These are phyloP conservation scores for Trichothecium sympodiale DNA, from an alignment of 2,329 filamentous ascomycete species.

Conservation along the genomic window DNA sequence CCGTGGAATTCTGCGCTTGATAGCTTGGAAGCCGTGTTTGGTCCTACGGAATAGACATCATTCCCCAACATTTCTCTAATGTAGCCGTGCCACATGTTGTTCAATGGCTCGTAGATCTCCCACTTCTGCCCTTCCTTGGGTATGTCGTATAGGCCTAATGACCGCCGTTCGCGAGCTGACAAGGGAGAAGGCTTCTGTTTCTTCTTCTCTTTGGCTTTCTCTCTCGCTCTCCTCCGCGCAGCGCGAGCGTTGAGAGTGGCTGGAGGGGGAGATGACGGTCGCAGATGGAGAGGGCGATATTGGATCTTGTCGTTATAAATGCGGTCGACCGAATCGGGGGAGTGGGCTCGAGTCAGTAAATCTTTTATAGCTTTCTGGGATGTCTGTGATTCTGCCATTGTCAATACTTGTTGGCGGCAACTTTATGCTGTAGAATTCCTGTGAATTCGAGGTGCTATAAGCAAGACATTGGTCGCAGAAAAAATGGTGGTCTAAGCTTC, in stretches of 20 bases:
- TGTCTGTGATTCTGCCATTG: neutral
- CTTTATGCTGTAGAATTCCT: neutral
- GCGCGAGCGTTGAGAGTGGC: constrained; percentile 43
- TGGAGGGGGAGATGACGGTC: constrained; percentile 59
- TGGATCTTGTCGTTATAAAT: constrained; percentile 78
- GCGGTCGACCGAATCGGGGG: constrained; percentile 55
- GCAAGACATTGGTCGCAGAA: neutral
- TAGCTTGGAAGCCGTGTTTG: constrained; percentile 59
- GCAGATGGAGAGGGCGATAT: constrained; percentile 69
- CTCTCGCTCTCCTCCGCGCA: constrained; percentile 38
- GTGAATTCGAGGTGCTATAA: neutral
- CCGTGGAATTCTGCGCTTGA: constrained; percentile 86
- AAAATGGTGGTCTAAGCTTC: neutral
- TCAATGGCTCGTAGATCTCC: constrained; percentile 64
- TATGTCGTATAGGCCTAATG: constrained; percentile 62
- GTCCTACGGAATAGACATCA: constrained; percentile 43
- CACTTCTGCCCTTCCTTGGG: constrained; percentile 54
- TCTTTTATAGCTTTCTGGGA: constrained; percentile 38
- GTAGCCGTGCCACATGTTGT: constrained; percentile 74
- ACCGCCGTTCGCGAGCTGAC: constrained; percentile 67
- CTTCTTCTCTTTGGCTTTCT: constrained; percentile 32
- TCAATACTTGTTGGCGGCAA: neutral
- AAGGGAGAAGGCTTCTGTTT: constrained; percentile 54
- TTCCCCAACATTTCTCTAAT: constrained; percentile 68
- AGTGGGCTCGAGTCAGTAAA: constrained; percentile 70